Percentiles rank a stretch among this genome's conserved stretches.
Conservation (phyloP, 1,284 basidiomycete species). For the Porodaedalea pini region DNA sequence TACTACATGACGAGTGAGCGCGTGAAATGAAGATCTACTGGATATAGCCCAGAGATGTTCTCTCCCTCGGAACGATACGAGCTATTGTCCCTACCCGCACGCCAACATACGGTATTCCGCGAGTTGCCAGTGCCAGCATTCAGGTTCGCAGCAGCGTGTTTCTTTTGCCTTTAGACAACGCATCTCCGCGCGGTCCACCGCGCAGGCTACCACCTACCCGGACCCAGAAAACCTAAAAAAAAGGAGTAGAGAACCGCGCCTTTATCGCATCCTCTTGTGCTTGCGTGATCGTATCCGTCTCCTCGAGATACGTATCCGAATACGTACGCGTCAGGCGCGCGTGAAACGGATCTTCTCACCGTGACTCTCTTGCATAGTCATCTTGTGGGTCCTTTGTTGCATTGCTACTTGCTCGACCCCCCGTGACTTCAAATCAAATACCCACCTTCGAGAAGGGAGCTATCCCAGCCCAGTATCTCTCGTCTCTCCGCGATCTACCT, state of each 20-base stretch:
- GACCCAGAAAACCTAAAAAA: slow-evolving; percentile 2
- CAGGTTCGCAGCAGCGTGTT: slow-evolving; percentile 1
- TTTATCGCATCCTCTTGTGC: slow-evolving; percentile 4
- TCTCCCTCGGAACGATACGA: slow-evolving; percentile 2
- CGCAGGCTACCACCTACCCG: background rate
- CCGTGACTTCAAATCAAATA: slow-evolving; percentile 13
- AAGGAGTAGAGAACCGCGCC: slow-evolving; percentile 4
- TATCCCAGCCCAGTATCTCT: slow-evolving; percentile 1
- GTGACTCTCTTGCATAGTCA: slow-evolving; percentile 4
- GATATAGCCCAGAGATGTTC: background rate
- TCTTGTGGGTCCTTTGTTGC: slow-evolving; percentile 18
- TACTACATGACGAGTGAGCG: no score
- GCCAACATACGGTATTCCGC: background rate
- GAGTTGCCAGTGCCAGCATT: background rate
- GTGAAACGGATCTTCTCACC: slow-evolving; percentile 11
- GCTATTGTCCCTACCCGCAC: background rate
- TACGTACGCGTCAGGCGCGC: background rate
- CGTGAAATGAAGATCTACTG: slow-evolving; percentile 15
- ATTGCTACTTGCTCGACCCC: slow-evolving; percentile 9
- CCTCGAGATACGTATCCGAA: slow-evolving; percentile 2
- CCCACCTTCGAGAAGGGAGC: background rate
- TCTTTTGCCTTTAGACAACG: slow-evolving; percentile 17
- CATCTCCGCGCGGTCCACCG: background rate
- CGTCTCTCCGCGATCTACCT: slow-evolving; percentile 12
- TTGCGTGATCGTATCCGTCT: background rate